Evolutionary conservation across 345 rosid species (phyloP), one percentile per base, ranked within the genome.

Genomic region (Theobroma cacao): DNA sequence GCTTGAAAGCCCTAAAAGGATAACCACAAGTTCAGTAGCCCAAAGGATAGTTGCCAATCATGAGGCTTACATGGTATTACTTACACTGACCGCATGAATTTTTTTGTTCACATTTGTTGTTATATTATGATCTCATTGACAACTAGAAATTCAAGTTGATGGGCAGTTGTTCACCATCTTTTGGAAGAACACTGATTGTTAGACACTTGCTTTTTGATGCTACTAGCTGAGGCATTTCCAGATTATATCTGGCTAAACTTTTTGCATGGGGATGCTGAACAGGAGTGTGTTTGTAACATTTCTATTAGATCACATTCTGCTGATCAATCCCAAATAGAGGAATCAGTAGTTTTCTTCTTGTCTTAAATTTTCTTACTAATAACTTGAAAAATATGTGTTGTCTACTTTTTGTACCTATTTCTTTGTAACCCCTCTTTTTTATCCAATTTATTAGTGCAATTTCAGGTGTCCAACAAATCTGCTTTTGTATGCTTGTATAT

Each of bases 11-110:
- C 92, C 94, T 31, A 88, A 91, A 79, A 86, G 80, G 77, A 86
- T 88, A 82, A 93, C 94, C 43, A 95, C 99, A 31, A 77, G 90
- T 68, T 86, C 94, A 11, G 91, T 95, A 72, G 90, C 94, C 38
- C 90, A 79, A 80, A 91, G 98, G 87, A 95, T 95, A 75, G 89
- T 91, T 69, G 89, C 94, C 60, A 95, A 93, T 85, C 93, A 95
- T 31, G 96, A 91, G 43, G 93, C 92, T 58, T 95, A 92, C 82
- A 71, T 50, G 91, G 98, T 90, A 90, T 12, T 56, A 63, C 24
- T 26, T 50, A 4, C 12, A 40, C 18, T 22, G 12, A 33, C 7
- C 43, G 64, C 68, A 50, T 7, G 6, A 33, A n/a, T 5, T 36
- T 55, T 34, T 5, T 15, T n/a, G 18, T 31, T 24, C 73, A 63